phyloP scores from a whole-genome alignment of 1,284 basidiomycete species.

The Sporisorium reilianum region DNA sequence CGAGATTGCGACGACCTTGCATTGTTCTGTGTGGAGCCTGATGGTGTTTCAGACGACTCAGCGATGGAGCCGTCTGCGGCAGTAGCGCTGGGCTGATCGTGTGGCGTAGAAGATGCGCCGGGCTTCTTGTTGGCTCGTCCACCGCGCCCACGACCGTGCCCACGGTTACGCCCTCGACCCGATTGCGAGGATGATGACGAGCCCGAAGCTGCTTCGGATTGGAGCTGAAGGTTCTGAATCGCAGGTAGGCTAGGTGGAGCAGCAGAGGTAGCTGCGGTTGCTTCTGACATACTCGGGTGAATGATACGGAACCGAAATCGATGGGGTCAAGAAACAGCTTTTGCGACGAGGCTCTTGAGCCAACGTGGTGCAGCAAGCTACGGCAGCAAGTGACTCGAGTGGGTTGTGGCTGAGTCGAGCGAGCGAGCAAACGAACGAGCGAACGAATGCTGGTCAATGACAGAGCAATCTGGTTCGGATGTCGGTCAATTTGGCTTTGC shows the following conservation, averaged over 20 bases:
- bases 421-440: no score
- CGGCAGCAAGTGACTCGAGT: slow-evolving; percentile 3
- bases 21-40: background rate
- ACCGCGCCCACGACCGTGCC: slow-evolving; percentile 15
- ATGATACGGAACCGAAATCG: background rate
- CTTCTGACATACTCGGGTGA: slow-evolving; percentile 28
- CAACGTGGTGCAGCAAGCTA: no score
- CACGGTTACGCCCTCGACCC: slow-evolving; percentile 20
- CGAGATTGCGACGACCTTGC: slow-evolving; percentile 7
- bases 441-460: background rate
- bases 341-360: no score
- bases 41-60: background rate
- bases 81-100: background rate
- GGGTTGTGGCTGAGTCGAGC: slow-evolving; percentile 10
- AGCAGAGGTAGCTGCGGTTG: slow-evolving; percentile 17
- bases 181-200: slow-evolving; percentile 13
- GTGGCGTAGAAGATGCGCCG: background rate
- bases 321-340: no score
- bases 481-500: slow-evolving; percentile 8
- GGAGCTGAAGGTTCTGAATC: slow-evolving; percentile 14
- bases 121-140: slow-evolving; percentile 28
- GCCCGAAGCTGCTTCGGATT: slow-evolving; percentile 18
- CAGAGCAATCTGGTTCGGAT: background rate
- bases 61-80: background rate
- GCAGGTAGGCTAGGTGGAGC: slow-evolving; percentile 16